phyloP scores from a whole-genome alignment of 805 yeast species.

The Lipomyces orientalis region DNA sequence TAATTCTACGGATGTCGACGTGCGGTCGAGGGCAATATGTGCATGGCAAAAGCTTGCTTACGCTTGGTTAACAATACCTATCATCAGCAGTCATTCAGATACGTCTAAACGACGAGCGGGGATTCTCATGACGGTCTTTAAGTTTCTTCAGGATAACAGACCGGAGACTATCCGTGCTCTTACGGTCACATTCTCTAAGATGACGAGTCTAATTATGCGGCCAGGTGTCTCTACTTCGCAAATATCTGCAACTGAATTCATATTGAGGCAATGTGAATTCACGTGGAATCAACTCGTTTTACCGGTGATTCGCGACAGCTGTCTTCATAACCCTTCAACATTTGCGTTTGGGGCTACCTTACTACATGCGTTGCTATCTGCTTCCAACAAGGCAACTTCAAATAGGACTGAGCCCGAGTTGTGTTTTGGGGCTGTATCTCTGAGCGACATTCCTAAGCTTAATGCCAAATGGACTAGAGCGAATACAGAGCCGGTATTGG shows the following conservation, averaged over 20 bases:
- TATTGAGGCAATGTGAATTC: conserved; percentile 16
- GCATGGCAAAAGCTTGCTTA: conserved; percentile 29
- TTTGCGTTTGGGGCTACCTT: conserved; percentile 12
- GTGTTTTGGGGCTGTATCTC: conserved; percentile 13
- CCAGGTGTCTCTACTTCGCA: conserved; percentile 8
- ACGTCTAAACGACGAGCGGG: conserved; percentile 11
- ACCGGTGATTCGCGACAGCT: conserved; percentile 25
- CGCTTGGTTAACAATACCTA: conserved; percentile 21
- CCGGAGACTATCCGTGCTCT: conserved; percentile 18
- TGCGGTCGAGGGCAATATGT: conserved; percentile 16
- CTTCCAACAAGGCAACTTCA: conserved; percentile 5
- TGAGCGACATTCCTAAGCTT: conserved; percentile 22
- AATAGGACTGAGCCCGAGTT: conserved; percentile 18
- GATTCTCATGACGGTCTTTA: conserved; percentile 20
- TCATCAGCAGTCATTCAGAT: not conserved
- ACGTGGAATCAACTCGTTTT: conserved; percentile 23
- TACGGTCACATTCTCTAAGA: conserved; percentile 15
- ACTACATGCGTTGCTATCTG: conserved; percentile 7
- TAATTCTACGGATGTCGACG: conserved; percentile 13
- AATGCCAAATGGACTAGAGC: conserved; percentile 31
- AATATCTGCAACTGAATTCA: conserved; percentile 8
- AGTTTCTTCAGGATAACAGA: conserved; percentile 11
- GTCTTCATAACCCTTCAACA: conserved; percentile 8
- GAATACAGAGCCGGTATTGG: conserved; percentile 10
- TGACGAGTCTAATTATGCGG: conserved; percentile 13